Evolutionary conservation across 129 eudicot species (phyloP), one percentile per base, ranked within the genome.

Genomic region (Flaveria sonorensis): DNA sequence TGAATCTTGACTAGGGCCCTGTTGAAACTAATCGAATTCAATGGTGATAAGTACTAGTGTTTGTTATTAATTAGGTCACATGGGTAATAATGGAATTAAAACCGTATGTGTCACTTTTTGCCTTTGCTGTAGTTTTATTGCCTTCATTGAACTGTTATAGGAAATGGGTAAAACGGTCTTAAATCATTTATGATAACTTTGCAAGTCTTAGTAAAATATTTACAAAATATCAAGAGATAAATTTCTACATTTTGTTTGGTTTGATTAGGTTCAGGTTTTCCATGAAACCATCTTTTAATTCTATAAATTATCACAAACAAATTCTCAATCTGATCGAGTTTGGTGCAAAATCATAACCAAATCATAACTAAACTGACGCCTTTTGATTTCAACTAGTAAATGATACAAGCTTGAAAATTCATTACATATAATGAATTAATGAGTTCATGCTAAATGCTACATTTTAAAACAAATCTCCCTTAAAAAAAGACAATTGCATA

Each of bases 51-150:
- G 59, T 74, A 28, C 43, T 39, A 43, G 56, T 42, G 43, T 74
- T 9, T 23, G 57, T 15, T 14, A 74, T 59, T 55, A 73, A 39
- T 1, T 73, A 55, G 19, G 59, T 60, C 78, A 74, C 78, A 74
- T 74, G 78, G 78, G 59, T 73, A 42, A 42, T 74, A 24, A 74
- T 59, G 70, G 48, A 74, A 36, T 65, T 36, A 66, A 66, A 66
- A 66, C 16, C 10, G 71, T 57, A n/a, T 40, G 42, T 57, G 53
- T 20, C 57, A 14, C 19, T n/a, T 9, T 18, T 28, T 63, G 68
- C 45, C 30, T 30, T 6, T 56, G 23, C 0, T 56, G 62, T 7
- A 56, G 28, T 19, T 56, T 18, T 55, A 55, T 55, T 9, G 28
- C 7, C 26, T 55, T 55, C 23, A 56, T 59, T 10, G 6, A 2